These are phyloP conservation scores for Orobanche coerulescens DNA, from an alignment of 257 asterid genomes.

Conservation along the genomic window DNA sequence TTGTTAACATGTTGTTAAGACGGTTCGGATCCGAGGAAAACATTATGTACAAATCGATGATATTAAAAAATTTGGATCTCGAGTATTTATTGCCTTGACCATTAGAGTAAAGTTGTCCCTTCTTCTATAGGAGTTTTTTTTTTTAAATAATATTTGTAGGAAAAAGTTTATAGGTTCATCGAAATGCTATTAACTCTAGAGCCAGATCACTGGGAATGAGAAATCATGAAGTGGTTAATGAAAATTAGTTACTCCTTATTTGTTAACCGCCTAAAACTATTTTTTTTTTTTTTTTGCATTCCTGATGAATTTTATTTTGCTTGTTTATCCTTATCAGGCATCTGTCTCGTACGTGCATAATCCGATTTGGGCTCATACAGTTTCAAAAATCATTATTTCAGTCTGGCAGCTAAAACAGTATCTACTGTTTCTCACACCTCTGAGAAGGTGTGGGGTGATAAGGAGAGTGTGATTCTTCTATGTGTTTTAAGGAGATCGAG, in stretches of 20 bases:
- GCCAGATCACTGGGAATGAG: not conserved
- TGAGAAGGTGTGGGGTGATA: constrained; percentile 86
- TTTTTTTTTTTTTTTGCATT: constrained; percentile 9
- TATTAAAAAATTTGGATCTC: not conserved
- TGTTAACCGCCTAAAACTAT: not conserved
- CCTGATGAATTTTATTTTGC: constrained; percentile 15
- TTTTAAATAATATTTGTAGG: no score
- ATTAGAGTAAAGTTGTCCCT: not conserved
- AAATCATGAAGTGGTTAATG: not conserved
- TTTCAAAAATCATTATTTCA: constrained; percentile 53
- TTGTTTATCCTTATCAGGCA: constrained; percentile 38
- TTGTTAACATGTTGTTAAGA: constrained; percentile 5
- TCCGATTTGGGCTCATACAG: constrained; percentile 30
- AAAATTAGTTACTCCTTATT: not conserved
- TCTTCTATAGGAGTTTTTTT: not conserved
- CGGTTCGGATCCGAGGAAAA: constrained; percentile 7
- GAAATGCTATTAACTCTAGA: no score
- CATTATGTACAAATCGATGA: not conserved
- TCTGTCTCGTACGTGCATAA: constrained; percentile 45
- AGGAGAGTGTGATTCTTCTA: constrained; percentile 41
- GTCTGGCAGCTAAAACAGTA: constrained; percentile 86
- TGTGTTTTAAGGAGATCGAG: constrained; percentile 72
- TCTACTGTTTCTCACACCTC: constrained; percentile 81
- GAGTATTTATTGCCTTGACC: not conserved
- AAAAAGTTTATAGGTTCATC: no score